Conservation (phyloP, 495 filamentous ascomycete species). For the Podospora tetraspora region DNA sequence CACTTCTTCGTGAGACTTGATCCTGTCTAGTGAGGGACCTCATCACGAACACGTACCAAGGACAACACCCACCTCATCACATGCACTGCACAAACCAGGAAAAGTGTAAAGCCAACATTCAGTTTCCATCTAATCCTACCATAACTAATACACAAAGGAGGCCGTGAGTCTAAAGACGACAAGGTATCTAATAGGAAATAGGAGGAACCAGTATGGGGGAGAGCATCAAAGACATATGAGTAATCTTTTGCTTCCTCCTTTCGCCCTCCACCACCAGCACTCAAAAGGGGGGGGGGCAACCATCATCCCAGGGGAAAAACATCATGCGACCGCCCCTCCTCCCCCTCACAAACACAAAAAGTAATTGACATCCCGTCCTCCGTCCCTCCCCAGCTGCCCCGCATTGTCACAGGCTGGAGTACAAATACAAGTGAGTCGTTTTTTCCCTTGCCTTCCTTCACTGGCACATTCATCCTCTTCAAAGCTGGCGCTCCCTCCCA, state of each 20-base stretch:
- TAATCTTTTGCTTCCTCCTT: not conserved
- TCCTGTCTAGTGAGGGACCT: no score
- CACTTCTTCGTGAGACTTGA: no score
- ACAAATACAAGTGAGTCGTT: not conserved
- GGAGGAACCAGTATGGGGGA: not conserved
- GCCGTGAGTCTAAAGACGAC: not conserved
- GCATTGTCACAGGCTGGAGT: not conserved
- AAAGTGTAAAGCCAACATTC: not conserved
- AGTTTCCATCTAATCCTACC: not conserved
- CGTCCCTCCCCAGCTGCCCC: not conserved
- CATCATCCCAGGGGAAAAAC: not conserved
- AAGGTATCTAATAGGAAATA: not conserved
- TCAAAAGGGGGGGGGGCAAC: no score
- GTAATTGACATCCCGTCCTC: not conserved
- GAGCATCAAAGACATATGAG: not conserved
- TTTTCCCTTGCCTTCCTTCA: not conserved
- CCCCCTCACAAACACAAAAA: not conserved
- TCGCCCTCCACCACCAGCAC: not conserved
- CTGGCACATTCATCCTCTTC: not conserved
- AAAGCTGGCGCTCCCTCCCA: not conserved
- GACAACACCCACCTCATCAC: not conserved
- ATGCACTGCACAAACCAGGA: not conserved
- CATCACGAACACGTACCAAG: not conserved
- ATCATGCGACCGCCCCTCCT: not conserved
- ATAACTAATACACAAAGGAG: not conserved